Evolutionary conservation across 768 basidiomycete species (phyloP).

Genomic region (Phylloporus sp.): DNA sequence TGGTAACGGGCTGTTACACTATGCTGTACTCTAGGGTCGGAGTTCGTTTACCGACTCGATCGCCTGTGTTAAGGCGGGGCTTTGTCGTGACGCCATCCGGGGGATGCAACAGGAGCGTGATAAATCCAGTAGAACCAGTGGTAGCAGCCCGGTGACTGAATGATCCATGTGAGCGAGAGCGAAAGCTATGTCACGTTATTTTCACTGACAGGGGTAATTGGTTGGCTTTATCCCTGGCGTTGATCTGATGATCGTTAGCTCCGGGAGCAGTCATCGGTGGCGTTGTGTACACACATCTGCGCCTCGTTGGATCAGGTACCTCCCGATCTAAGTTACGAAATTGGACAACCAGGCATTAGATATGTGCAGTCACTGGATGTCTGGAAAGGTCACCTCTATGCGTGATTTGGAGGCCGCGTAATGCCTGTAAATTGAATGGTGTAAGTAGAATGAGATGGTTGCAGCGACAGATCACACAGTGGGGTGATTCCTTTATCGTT

Average conservation of each 20-base stretch:
- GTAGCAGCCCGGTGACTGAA: constrained; percentile 91
- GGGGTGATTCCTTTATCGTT: constrained; percentile 83
- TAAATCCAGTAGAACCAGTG: constrained; percentile 87
- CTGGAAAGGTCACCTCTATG: constrained; percentile 54
- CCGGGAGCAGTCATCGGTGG: constrained; percentile 26
- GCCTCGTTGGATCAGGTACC: constrained; percentile 76
- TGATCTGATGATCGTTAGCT: constrained; percentile 60
- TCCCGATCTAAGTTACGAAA: constrained; percentile 65
- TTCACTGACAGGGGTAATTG: constrained; percentile 76
- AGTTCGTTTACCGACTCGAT: constrained; percentile 58
- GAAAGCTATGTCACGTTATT: not conserved
- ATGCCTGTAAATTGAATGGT: constrained; percentile 47
- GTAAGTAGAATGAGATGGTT: constrained; percentile 1
- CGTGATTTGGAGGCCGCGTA: constrained; percentile 92
- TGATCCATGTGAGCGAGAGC: constrained; percentile 5
- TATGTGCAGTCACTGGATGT: constrained; percentile 19
- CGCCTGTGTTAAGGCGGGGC: constrained; percentile 79
- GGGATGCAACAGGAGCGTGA: constrained; percentile 78
- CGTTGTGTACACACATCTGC: constrained; percentile 70
- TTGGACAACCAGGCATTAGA: constrained; percentile 23
- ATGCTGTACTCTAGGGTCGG: not conserved
- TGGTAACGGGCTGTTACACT: constrained; percentile 26
- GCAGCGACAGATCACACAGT: constrained; percentile 46
- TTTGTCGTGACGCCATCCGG: constrained; percentile 64
- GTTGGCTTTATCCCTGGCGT: constrained; percentile 88